Evolutionary conservation across 495 filamentous ascomycete genomes (phyloP), one percentile per base, ranked within the genome.

Genomic region (Paragyromitra xinjiangensis): DNA sequence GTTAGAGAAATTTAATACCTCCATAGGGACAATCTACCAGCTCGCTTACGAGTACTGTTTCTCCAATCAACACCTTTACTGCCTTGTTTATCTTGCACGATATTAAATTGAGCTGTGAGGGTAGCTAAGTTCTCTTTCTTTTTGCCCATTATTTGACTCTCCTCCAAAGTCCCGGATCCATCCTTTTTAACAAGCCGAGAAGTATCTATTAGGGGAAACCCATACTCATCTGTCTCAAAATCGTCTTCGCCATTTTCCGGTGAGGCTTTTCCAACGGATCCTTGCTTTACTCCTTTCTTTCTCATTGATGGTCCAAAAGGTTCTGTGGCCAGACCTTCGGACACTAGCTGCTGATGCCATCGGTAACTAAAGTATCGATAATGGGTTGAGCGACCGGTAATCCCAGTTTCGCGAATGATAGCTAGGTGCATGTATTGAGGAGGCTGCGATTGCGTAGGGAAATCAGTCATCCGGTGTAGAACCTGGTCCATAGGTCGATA

Each of bases 401-500:
- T 84, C 11, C 83, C 84, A 19, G 87, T 89, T 75, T 93, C 91
- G 73, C 89, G 84, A 51, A 93, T 85, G 22, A 92, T 85, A 29
- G 88, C 86, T n/a, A 91, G 82, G 79, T 91, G 89, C 34, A 87
- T 87, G 55, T 92, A 84, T 78, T 91, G 86, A 19, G 85, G 83
- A 19, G 91, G 91, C 71, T 93, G 91, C 2, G 89, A 89, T 39
- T 87, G 65, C 56, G 88, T 86, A 86, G 89, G 91, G 70, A 86
- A 84, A 76, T 91, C 87, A 0, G 87, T 87, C 34, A 92, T 79
- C 39, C 89, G 86, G 72, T 81, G 82, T 40, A 92, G 71, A 24
- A 86, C 81, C 59, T 86, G 85, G 77, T 93, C 91, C 40, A 90
- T 75, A 2, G 90, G 88, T 69, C 89, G 84, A 69, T 85, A 86